These are phyloP conservation scores for Quercus alba DNA, from an alignment of 306 rosid genomes.

Conservation along the genomic window DNA sequence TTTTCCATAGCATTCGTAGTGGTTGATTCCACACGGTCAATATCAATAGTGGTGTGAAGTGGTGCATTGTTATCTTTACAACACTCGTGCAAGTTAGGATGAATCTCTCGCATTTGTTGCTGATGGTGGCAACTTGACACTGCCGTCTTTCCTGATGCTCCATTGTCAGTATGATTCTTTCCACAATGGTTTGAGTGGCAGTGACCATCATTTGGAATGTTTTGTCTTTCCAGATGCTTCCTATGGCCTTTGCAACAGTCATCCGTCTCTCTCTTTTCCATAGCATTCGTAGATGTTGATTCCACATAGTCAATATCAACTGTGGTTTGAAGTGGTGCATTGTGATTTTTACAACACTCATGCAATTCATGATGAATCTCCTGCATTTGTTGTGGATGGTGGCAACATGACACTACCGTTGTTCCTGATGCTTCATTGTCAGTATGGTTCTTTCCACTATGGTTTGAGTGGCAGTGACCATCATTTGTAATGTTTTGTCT, in stretches of 20 bases:
- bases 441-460: slow-evolving; percentile 17
- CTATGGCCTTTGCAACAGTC: slow-evolving; percentile 29
- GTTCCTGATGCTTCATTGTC: not conserved
- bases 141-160: not conserved
- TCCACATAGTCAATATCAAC: slow-evolving; percentile 18
- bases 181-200: slow-evolving; percentile 29
- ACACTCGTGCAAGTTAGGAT: slow-evolving; percentile 12
- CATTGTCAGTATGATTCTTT: slow-evolving; percentile 21
- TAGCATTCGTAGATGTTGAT: not conserved
- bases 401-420: slow-evolving; percentile 12
- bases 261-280: slow-evolving; percentile 11
- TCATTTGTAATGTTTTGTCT: not conserved
- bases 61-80: not conserved
- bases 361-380: slow-evolving; percentile 16
- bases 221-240: slow-evolving; percentile 5
- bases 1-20: not conserved
- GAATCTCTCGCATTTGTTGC: slow-evolving; percentile 14
- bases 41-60: slow-evolving; percentile 27
- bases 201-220: not conserved
- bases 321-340: not conserved
- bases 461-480: slow-evolving; percentile 33
- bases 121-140: slow-evolving; percentile 17
- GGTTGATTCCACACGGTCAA: slow-evolving; percentile 26
- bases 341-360: no score
- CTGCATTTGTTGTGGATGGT: slow-evolving; percentile 5